Evolutionary conservation across 495 filamentous ascomycete genomes (phyloP), one percentile per base, ranked within the genome.

Genomic region (Talaromyces thailandensis): DNA sequence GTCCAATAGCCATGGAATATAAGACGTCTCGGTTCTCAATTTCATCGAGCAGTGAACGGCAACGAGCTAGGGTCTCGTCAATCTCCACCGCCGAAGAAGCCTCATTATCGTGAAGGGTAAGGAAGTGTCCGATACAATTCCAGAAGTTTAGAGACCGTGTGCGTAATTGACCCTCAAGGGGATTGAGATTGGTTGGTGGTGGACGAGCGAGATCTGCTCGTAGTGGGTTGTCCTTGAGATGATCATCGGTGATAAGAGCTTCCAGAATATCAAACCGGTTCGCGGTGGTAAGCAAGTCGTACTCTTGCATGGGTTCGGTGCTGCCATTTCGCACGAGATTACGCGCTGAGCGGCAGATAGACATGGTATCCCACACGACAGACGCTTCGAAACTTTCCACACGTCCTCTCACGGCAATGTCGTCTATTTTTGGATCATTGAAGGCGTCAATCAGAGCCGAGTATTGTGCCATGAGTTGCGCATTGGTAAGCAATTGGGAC

Each of bases 21-120:
- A 96, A 81, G 7, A 95, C 90, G 65, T 96, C 92, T n/a, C 92
- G 86, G 67, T 93, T 93, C 75, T 96, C 92, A 21, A 84, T 82
- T 60, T 84, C 86, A 63, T 92, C 87, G 8, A 96, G 80, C 5
- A 93, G 74, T 43, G 80, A 79, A 50, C 91, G 86, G 69, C 87
- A 81, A 6, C 76, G 77, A 4, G 65, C 68, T 8, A 96, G 74
- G 1, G 83, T 81, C 60, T 85, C 81, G 52, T 92, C 88, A 25
- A 91, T 81, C 58, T 82, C 77, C 63, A 81, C 83, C 28, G 78
- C 72, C 12, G 80, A 78, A 43, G 80, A 79, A 18, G 83, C 74
- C 64, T 83, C 82, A 56, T 86, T 84, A 65, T 91, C 85, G 31
- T 79, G 80, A 11, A 86, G 71, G 4, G 86, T 84, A 25, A 94